These are phyloP conservation scores for Sarocladium oryzae DNA, from an alignment of 2,329 filamentous ascomycete genomes.

Conservation along the genomic window DNA sequence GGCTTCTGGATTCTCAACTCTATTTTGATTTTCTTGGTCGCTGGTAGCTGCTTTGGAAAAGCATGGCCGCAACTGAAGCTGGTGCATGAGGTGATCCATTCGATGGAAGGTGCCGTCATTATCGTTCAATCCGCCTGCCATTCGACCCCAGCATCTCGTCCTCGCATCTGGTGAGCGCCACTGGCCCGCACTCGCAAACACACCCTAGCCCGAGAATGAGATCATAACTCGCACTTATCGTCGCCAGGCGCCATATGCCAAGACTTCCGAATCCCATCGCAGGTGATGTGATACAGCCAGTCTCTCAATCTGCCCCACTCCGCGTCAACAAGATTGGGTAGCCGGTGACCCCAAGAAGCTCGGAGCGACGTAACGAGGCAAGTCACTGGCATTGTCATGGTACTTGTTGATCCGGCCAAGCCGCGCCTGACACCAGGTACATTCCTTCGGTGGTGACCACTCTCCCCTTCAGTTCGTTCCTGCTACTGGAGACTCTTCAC, in stretches of 20 bases:
- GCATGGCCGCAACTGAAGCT: neutral
- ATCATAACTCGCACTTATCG: slow-evolving; percentile 10
- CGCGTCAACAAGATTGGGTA: neutral
- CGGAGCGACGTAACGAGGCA: neutral
- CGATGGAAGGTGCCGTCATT: too few relatives aligned
- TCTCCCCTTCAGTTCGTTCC: neutral
- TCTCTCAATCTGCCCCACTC: neutral
- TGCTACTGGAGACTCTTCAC: neutral
- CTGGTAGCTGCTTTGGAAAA: too few relatives aligned
- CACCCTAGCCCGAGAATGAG: slow-evolving; percentile 3
- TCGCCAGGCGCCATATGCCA: slow-evolving; percentile 6
- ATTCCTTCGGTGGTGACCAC: slow-evolving; percentile 1
- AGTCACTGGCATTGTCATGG: neutral
- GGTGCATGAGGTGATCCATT: neutral
- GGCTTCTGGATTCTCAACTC: neutral
- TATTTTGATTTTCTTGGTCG: too few relatives aligned
- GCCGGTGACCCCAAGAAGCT: neutral
- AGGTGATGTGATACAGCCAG: slow-evolving; percentile 9
- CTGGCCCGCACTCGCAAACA: neutral
- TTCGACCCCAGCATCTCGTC: neutral
- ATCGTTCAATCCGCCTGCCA: neutral
- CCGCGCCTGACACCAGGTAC: neutral
- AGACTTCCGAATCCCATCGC: slow-evolving; percentile 7
- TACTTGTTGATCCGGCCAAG: neutral
- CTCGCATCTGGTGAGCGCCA: neutral